Evolutionary conservation across 2,329 filamentous ascomycete genomes (phyloP), one percentile per base, ranked within the genome.

Genomic region (Talaromyces sp.): DNA sequence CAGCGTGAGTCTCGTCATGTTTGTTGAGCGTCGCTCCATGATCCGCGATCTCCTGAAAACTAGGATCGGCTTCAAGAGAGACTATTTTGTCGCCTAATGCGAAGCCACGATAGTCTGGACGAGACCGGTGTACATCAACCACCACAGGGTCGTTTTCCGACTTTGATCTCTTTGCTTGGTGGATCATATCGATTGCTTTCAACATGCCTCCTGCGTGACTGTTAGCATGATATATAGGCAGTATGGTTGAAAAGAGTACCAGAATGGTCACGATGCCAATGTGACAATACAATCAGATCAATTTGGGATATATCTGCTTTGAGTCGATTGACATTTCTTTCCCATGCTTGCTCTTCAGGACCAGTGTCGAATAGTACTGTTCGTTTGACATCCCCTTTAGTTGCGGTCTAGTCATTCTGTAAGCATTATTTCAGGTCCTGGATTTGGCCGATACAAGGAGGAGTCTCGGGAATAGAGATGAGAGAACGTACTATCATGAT

Each of bases 221-320:
- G 8, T 56, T 25, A 47, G 45, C n/a, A 13, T 31, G 13, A 54
- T 19, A 27, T 13, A 63, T 59, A 8, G 7, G 3, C 10, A 11
- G 3, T 0, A 29, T 31, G 19, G 8, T n/a, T 4, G 22, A 22
- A 22, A 13, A 45, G 29, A 47, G 15, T 61, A 79, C 82, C 82
- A 29, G 83, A 84, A 68, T 86, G 83, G 67, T 86, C 83, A 45
- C 84, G 78, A 73, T 86, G 83, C 84, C 84, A 85, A 69, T 85
- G 81, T 5, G 82, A 83, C 27, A 86, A 72, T 58, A 84, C 78
- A 22, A 85, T 78, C 15, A 80, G 65, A 67, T 85, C 83, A 27
- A 86, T 74, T 0, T 71, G 68, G 1, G 77, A 72, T 3, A 84
- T 71, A 68, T 83, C 76, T 1, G 80, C 73, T 29, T 75, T 71